phyloP scores from a whole-genome alignment of 169 alveolate genomes.

The Plasmodium falciparum region DNA sequence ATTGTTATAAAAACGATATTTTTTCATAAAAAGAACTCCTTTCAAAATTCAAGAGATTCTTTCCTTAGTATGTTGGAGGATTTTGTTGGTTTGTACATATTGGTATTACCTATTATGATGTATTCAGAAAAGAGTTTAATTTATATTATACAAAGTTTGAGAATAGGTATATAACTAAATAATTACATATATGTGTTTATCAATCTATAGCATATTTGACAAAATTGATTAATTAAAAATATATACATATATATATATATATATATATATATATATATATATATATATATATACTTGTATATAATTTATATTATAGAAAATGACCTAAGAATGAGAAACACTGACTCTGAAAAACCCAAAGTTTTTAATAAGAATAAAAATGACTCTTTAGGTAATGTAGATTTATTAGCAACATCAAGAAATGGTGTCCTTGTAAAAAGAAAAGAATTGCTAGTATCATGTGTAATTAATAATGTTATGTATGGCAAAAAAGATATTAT shows the following conservation, averaged over 20 bases:
- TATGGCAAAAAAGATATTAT: slow-evolving; percentile 55
- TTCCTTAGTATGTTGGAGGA: slow-evolving; percentile 47
- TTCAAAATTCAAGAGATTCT: slow-evolving; percentile 17
- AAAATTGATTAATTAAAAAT: too few species aligned
- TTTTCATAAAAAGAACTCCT: slow-evolving; percentile 3
- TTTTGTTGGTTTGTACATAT: slow-evolving; percentile 61
- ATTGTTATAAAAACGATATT: slow-evolving; percentile 22
- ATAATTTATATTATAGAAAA: slow-evolving; percentile 29
- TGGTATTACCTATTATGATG: slow-evolving; percentile 74
- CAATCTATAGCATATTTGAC: too few species aligned
- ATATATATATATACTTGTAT: neutral
- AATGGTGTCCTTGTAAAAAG: slow-evolving; percentile 63
- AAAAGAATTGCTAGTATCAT: slow-evolving; percentile 47
- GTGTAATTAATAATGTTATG: slow-evolving; percentile 59
- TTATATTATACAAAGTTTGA: slow-evolving; percentile 74
- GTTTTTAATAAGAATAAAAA: slow-evolving; percentile 76
- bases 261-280: neutral
- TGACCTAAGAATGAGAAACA: slow-evolving; percentile 34
- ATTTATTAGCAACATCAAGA: slow-evolving; percentile 64
- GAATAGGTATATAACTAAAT: slow-evolving; percentile 47
- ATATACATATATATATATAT: neutral
- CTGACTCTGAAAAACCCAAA: slow-evolving; percentile 37
- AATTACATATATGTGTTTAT: neutral
- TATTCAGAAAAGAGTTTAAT: slow-evolving; percentile 74
- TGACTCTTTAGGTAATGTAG: slow-evolving; percentile 70